Percentiles rank a stretch among this genome's conserved stretches.
These are phyloP conservation scores for Discostella stelligeroides DNA, from an alignment of 108 stramenopile genomes.

Conservation along the genomic window DNA sequence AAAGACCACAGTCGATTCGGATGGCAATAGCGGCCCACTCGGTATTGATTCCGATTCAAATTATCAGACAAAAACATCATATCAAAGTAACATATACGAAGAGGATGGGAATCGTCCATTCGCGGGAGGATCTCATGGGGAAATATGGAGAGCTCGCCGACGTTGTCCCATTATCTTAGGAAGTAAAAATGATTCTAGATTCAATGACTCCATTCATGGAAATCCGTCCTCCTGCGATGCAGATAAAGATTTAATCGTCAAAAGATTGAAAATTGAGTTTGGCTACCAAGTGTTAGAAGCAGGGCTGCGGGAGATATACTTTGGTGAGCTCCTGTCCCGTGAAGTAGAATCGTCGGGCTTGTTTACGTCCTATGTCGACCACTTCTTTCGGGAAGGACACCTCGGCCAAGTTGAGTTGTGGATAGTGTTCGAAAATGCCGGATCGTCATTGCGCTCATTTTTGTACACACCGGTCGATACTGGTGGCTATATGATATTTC, in stretches of 20 bases:
- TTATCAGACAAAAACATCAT: conserved; percentile 1
- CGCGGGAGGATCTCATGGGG: conserved; percentile 84
- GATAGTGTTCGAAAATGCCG: conserved; percentile 84
- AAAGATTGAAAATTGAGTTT: conserved; percentile 68
- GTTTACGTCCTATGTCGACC: conserved; percentile 80
- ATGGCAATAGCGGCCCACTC: too few relatives aligned
- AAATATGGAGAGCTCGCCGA: conserved; percentile 76
- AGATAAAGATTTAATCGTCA: conserved; percentile 62
- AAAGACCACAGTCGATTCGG: not conserved
- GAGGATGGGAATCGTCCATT: conserved; percentile 59
- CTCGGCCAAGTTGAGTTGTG: conserved; percentile 65
- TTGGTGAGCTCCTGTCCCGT: conserved; percentile 64
- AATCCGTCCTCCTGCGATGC: conserved; percentile 53
- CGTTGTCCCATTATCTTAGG: conserved; percentile 37
- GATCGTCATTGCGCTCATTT: conserved; percentile 75
- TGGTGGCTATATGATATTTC: conserved; percentile 71
- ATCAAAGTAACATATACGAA: conserved; percentile 52
- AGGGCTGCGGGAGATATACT: conserved; percentile 81
- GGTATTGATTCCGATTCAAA: not conserved
- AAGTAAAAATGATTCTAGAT: not conserved
- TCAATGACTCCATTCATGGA: not conserved
- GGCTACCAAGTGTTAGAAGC: conserved; percentile 74
- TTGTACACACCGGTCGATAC: conserved; percentile 60
- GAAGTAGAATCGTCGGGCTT: conserved; percentile 41
- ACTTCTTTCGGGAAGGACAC: conserved; percentile 69